phyloP scores from a whole-genome alignment of 352 stramenopile genomes.

The Phytophthora boehmeriae region DNA sequence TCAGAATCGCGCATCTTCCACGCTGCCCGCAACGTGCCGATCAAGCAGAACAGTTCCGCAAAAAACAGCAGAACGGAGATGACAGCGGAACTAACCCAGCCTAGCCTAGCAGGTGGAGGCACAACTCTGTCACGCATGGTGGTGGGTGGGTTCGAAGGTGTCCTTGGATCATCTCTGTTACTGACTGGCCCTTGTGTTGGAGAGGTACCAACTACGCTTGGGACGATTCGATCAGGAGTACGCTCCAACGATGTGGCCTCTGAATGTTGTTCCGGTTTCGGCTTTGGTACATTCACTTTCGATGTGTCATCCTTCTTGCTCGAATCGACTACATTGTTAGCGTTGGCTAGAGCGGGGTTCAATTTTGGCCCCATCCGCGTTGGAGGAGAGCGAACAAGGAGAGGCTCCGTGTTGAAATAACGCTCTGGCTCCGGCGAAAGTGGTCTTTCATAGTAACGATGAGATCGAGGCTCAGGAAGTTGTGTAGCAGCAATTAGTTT shows the following conservation, averaged over 20 bases:
- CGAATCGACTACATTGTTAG: not conserved
- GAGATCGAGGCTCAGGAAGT: not conserved
- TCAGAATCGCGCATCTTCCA: constrained; percentile 61
- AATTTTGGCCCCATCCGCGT: constrained; percentile 34
- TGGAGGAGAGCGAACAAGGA: constrained; percentile 15
- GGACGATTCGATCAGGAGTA: not conserved
- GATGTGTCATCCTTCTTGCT: not conserved
- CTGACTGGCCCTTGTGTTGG: not conserved
- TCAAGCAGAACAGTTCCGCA: constrained; percentile 53
- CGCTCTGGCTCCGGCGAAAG: constrained; percentile 14
- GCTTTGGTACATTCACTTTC: not conserved
- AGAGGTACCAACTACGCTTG: constrained; percentile 1
- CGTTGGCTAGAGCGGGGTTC: constrained; percentile 11
- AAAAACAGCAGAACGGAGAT: constrained; percentile 48
- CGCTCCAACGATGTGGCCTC: too few species aligned
- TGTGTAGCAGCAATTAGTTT: constrained; percentile 30
- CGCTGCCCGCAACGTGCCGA: constrained; percentile 53
- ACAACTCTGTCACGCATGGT: not conserved
- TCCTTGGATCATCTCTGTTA: not conserved
- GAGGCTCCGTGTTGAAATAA: constrained; percentile 10
- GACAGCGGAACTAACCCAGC: constrained; percentile 32
- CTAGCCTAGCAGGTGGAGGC: constrained; percentile 7
- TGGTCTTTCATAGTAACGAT: constrained; percentile 18
- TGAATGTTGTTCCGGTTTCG: too few species aligned
- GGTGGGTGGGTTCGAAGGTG: not conserved